These are phyloP conservation scores for Lepiota subincarnata DNA, from an alignment of 768 basidiomycete genomes.

Conservation along the genomic window DNA sequence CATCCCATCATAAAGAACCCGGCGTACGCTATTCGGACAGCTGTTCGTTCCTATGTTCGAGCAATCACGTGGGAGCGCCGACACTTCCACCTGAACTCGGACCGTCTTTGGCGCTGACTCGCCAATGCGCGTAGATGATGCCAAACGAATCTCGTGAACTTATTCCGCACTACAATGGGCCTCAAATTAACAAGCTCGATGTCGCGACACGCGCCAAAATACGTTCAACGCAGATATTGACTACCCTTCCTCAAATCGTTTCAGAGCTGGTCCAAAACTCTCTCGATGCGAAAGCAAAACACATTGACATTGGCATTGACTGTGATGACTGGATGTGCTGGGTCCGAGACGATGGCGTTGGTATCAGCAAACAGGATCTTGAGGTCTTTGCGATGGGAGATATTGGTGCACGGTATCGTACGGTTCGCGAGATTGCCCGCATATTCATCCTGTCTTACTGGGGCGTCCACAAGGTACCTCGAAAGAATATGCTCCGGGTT, in stretches of 20 bases:
- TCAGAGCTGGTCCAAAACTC: conserved; percentile 89
- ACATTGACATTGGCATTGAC: conserved; percentile 70
- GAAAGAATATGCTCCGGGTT: conserved; percentile 54
- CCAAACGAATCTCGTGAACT: neutral
- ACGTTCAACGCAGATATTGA: conserved; percentile 81
- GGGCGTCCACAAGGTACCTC: conserved; percentile 53
- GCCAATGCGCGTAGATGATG: neutral
- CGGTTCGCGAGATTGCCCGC: conserved; percentile 23
- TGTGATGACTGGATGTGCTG: conserved; percentile 77
- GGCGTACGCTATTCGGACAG: too few relatives aligned
- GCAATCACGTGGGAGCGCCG: neutral
- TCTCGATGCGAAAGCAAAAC: conserved; percentile 71
- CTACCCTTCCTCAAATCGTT: conserved; percentile 73
- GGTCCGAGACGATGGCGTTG: conserved; percentile 82
- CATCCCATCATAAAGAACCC: too few relatives aligned
- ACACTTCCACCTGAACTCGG: too few relatives aligned
- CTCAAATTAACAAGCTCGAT: conserved; percentile 46
- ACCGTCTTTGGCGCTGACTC: neutral
- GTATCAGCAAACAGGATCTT: conserved; percentile 64
- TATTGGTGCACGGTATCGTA: conserved; percentile 65
- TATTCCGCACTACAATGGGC: too few relatives aligned
- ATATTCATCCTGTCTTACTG: neutral
- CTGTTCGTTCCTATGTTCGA: too few relatives aligned
- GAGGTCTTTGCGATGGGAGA: conserved; percentile 45
- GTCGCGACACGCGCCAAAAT: conserved; percentile 62